Conservation (phyloP, 2,329 filamentous ascomycete genomes). For the Phaeosphaeria sp. region DNA sequence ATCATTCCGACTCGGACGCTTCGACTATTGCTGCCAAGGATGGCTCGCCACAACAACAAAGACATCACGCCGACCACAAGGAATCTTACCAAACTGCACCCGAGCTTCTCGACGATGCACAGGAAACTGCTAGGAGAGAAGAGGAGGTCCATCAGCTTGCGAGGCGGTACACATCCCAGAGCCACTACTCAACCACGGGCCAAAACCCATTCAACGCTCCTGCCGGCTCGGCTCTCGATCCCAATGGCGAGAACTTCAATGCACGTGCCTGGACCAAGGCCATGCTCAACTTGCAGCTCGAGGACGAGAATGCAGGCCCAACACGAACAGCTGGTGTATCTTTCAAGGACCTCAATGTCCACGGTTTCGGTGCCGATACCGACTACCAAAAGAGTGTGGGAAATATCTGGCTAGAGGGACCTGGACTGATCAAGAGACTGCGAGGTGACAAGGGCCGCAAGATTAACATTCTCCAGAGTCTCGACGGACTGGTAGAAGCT, state of each 20-base stretch:
- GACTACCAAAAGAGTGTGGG: slow-evolving; percentile 61
- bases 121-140: slow-evolving; percentile 38
- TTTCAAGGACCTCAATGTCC: slow-evolving; percentile 56
- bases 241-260: slow-evolving; percentile 55
- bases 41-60: slow-evolving; percentile 27
- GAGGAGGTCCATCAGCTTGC: slow-evolving; percentile 51
- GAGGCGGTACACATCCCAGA: slow-evolving; percentile 50
- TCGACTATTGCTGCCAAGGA: slow-evolving; percentile 42
- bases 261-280: slow-evolving; percentile 58
- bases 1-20: slow-evolving; percentile 36
- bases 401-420: slow-evolving; percentile 53
- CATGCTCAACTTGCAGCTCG: slow-evolving; percentile 55
- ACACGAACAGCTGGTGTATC: slow-evolving; percentile 55
- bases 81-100: slow-evolving; percentile 27
- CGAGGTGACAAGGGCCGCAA: slow-evolving; percentile 44
- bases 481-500: slow-evolving; percentile 72
- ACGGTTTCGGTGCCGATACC: slow-evolving; percentile 56
- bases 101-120: slow-evolving; percentile 23
- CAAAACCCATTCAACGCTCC: slow-evolving; percentile 49
- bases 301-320: slow-evolving; percentile 51
- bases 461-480: slow-evolving; percentile 71
- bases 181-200: slow-evolving; percentile 47
- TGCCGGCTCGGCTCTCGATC: slow-evolving; percentile 54
- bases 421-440: slow-evolving; percentile 47
- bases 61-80: slow-evolving; percentile 25